Evolutionary conservation across 23 red algal species (phyloP).

Genomic region (Rhodosorus marinus): DNA sequence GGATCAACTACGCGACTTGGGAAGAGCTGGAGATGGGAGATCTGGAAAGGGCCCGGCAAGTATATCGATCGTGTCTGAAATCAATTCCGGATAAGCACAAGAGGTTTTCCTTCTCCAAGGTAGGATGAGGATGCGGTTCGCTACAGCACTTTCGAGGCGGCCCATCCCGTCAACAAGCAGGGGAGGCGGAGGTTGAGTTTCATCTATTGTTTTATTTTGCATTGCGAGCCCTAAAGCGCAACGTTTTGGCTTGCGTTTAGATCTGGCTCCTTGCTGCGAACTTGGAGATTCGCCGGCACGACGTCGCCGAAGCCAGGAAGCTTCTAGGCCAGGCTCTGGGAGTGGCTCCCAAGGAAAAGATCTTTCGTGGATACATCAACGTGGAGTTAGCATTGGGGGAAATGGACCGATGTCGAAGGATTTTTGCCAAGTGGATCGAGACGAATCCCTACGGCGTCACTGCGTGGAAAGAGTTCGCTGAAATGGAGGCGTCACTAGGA

Average conservation of each 20-base stretch:
- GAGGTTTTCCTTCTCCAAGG: too few species aligned
- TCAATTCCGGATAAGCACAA: constrained; percentile 28
- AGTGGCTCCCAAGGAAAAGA: constrained; percentile 10
- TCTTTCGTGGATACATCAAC: constrained; percentile 54
- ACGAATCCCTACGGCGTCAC: constrained; percentile 3
- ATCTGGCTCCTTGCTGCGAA: constrained; percentile 44
- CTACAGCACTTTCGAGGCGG: too few species aligned
- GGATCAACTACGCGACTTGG: constrained; percentile 60
- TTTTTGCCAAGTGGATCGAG: constrained; percentile 44
- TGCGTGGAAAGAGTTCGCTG: constrained; percentile 33
- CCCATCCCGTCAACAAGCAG: too few species aligned
- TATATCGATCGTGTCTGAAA: constrained; percentile 16
- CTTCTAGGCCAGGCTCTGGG: constrained; percentile 45
- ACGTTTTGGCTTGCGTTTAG: constrained; percentile 38
- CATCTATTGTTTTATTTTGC: too few species aligned
- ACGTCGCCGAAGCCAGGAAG: constrained; percentile 21
- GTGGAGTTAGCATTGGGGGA: constrained; percentile 52
- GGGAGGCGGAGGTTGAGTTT: too few species aligned
- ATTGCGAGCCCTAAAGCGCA: too few species aligned
- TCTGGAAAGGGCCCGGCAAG: constrained; percentile 6
- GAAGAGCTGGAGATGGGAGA: constrained; percentile 24
- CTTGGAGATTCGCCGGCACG: constrained; percentile 22
- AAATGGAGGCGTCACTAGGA: constrained; percentile 28
- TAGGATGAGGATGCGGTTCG: too few species aligned
- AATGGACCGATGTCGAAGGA: constrained; percentile 17